Base-by-base conservation (phyloP, 192 early-diverging fungal species). In the Gigaspora rosea region DNA sequence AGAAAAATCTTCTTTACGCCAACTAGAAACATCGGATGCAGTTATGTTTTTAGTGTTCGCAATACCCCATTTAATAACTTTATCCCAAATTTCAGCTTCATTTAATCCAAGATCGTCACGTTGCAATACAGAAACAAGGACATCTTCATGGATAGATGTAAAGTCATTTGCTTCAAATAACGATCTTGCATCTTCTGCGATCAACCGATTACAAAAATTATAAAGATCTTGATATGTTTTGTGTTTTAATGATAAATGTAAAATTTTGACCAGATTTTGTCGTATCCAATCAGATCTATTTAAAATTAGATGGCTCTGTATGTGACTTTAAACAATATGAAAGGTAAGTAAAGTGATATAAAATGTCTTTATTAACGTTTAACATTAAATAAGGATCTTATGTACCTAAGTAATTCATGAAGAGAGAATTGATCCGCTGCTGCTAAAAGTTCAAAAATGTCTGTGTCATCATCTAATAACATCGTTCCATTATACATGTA, bases 21-120 rank as follows among this genome's bases (percentile, higher is more conserved):
- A 68, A 11, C 10, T 68, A n/a, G 36, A n/a, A 49, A 49, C 18
- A 69, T 46, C 20, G 4, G 41, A 41, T 8, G 11, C 48, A 36
- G 32, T 49, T 41, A 68, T 27, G 16, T 48, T 48, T 18, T 33
- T 22, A 49, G 36, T 68, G 41, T 49, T 46, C 10, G 66, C 46
- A 16, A 48, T 68, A 11, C 66, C 66, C 66, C 66, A 68, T 68
- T 49, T 27, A 68, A 68, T 68, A 48, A 68, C 66, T n/a, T 68
- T 46, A 46, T 68, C 18, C 66, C 66, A 68, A 15, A 68, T 49
- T 48, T 46, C 36, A 48, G 8, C 41, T 68, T 68, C 66, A 22
- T 68, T n/a, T 9, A 68, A 11, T 22, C 66, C 66, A 68, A 68
- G 66, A 68, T 68, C 66, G 8, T 68, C 66, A n/a, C 66, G 5